Base-by-base conservation (phyloP, 495 filamentous ascomycete genomes). In the Tuber microsphaerosporum region DNA sequence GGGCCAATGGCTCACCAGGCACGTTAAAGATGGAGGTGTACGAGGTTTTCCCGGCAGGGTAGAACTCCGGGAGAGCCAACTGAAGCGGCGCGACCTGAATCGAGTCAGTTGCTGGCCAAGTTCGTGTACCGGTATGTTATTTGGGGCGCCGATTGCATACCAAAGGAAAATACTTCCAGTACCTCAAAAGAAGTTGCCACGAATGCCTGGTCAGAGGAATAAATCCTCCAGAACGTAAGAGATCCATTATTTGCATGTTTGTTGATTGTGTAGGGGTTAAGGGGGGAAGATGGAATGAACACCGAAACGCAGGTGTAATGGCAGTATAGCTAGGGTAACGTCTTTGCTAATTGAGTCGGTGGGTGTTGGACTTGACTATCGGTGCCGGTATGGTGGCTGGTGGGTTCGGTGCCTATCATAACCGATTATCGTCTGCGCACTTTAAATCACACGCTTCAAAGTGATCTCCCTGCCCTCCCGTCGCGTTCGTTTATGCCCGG, bases 41-140 rank as follows among this genome's bases (percentile, higher is more conserved):
- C 16, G 93, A 97, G n/a, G 93, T 95, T 84, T 98, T 98, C 78
- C 95, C 95, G 85, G 89, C 88, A 46, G 89, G 88, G 83, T 94
- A 91, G 85, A 87, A 92, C 88, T 80, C 72, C 20, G 51, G 19
- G 26, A 77, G 48, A 72, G 71, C 68, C 14, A 83, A 68, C 31
- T 83, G 81, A 22, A 80, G 12, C 16, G 81, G 81, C 1, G 71
- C 41, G 26, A 82, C 70, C 80, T 82, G 65, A 20, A 45, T 16
- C 22, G 72, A 34, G 26, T 34, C 70, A 37, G 37, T 71, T 12
- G 44, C 74, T 74, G 44, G 56, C 42, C 42, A 69, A 39, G 71
- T 26, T 31, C 12, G 56, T 71, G 37, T 12, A n/a, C n/a, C n/a
- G n/a, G n/a, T n/a, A 26, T 31, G 44, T 20, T 20, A 42, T 5